phyloP scores from a whole-genome alignment of 2,329 filamentous ascomycete species.

The Chrysoporthe cubensis region DNA sequence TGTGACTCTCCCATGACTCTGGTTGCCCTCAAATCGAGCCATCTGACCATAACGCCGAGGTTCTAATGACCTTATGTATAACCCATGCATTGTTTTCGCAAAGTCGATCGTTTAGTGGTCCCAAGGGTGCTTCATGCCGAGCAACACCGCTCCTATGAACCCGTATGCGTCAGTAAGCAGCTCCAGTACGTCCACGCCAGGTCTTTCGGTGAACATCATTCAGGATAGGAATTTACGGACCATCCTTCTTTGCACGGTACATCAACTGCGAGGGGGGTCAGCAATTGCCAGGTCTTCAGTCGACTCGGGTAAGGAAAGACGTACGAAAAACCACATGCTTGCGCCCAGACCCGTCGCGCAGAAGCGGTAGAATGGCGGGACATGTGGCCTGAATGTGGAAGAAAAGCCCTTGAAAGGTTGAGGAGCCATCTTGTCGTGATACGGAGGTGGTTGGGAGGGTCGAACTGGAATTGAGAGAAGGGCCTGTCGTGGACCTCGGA shows the following conservation, averaged over 20 bases:
- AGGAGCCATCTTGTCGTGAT: constrained; percentile 40
- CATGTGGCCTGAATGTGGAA: constrained; percentile 46
- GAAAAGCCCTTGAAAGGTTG: constrained; percentile 33
- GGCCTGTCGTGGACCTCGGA: neutral
- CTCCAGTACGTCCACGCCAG: neutral
- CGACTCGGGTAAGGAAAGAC: constrained; percentile 39
- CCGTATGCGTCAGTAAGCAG: constrained; percentile 12
- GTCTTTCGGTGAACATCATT: neutral
- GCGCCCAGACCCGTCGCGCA: constrained; percentile 86
- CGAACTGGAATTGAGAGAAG: neutral
- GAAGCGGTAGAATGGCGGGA: constrained; percentile 74
- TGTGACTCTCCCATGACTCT: constrained; percentile 4
- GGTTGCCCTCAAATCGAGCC: constrained; percentile 1
- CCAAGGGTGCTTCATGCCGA: constrained; percentile 97
- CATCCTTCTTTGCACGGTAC: constrained; percentile 96
- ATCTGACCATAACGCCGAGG: neutral
- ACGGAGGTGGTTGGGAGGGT: neutral
- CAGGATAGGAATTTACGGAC: constrained; percentile 46
- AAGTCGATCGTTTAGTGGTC: constrained; percentile 67
- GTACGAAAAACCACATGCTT: constrained; percentile 99
- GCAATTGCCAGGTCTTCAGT: constrained; percentile 14
- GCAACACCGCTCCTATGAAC: constrained; percentile 66
- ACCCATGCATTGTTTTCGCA: constrained; percentile 16
- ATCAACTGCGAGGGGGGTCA: constrained; percentile 68
- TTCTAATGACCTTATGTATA: constrained; percentile 2